Conservation (phyloP, 2,329 filamentous ascomycete genomes). For the Plenodomus biglobosus region DNA sequence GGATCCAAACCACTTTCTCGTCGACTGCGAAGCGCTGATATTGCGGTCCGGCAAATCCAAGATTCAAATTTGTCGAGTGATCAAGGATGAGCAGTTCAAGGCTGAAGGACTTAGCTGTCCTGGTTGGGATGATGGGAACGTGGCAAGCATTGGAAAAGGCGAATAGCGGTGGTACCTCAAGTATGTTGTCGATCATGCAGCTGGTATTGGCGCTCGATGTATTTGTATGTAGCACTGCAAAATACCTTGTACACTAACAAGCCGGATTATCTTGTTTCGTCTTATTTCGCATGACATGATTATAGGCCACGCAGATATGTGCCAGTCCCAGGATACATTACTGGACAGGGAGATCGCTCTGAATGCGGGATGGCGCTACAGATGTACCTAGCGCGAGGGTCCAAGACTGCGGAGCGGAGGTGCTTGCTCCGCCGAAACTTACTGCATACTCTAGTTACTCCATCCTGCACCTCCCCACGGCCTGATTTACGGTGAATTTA, state of each 20-base stretch:
- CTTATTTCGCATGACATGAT: no score
- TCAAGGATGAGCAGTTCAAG: conserved; percentile 57
- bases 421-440: not conserved
- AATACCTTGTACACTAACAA: no score
- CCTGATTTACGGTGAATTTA: not conserved
- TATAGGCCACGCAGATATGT: no score
- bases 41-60: conserved; percentile 63
- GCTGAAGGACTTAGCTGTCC: conserved; percentile 50
- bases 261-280: no score
- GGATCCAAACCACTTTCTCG: conserved; percentile 61
- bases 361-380: not conserved
- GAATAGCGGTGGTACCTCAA: not conserved
- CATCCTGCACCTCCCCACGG: not conserved
- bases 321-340: not conserved
- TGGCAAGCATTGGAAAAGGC: not conserved
- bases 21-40: conserved; percentile 60
- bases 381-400: not conserved
- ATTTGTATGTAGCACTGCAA: no score
- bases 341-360: not conserved
- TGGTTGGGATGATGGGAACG: conserved; percentile 50
- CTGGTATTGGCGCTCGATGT: no score
- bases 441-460: not conserved
- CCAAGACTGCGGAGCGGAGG: not conserved
- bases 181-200: no score
- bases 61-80: conserved; percentile 58